Evolutionary conservation across 176 grass and related monocot genomes (phyloP).

Genomic region (Dendrocalamus sinicus): DNA sequence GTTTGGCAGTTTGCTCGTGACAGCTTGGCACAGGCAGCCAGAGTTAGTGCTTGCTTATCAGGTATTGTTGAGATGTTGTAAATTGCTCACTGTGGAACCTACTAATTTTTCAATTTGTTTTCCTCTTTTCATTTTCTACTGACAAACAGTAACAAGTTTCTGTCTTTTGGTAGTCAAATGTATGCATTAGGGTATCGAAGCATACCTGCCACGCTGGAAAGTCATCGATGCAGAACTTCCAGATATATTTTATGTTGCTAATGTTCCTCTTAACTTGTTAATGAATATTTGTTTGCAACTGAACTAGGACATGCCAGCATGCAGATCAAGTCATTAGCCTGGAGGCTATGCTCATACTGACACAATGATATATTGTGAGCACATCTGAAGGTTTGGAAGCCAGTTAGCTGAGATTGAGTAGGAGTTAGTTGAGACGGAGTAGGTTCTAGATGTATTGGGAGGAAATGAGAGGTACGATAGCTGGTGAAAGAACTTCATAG

Average conservation of each 20-base stretch:
- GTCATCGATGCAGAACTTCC: not conserved
- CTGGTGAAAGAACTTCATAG: not conserved
- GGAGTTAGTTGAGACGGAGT: no score
- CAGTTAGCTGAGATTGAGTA: constrained; percentile 28
- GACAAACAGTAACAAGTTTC: constrained; percentile 37
- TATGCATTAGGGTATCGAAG: constrained; percentile 28
- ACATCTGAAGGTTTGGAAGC: constrained; percentile 35
- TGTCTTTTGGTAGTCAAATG: constrained; percentile 27
- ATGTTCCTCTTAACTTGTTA: constrained; percentile 29
- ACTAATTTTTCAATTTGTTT: constrained; percentile 31
- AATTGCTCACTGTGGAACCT: constrained; percentile 27
- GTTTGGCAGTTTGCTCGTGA: constrained; percentile 56
- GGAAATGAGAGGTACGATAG: not conserved
- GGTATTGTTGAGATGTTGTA: constrained; percentile 50
- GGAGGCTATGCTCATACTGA: constrained; percentile 43
- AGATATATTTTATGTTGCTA: constrained; percentile 33
- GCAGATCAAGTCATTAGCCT: constrained; percentile 41
- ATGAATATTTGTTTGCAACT: constrained; percentile 49
- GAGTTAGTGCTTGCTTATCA: constrained; percentile 46
- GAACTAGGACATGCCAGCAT: constrained; percentile 42
- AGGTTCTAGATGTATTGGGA: not conserved
- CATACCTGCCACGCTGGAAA: constrained; percentile 26
- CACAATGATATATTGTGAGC: constrained; percentile 21
- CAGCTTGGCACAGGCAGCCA: constrained; percentile 46
- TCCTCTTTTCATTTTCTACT: constrained; percentile 40